Evolutionary conservation across 495 filamentous ascomycete genomes (phyloP).

Genomic region (Daldinia bambusicola): DNA sequence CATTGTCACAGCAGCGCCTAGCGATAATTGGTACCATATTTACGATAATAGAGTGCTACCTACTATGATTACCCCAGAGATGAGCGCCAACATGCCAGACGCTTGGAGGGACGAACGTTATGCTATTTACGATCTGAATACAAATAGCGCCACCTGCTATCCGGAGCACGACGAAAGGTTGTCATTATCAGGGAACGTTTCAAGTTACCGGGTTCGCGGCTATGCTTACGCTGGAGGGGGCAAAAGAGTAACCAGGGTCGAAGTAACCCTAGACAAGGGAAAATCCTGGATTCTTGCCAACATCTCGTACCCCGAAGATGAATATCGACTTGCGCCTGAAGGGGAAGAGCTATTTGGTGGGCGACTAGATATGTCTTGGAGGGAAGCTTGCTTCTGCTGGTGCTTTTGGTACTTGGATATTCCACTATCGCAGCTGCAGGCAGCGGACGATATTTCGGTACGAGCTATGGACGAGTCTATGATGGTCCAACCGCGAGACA

Average conservation of each 20-base stretch:
- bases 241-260: constrained; percentile 82
- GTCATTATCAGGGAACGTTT: constrained; percentile 57
- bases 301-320: constrained; percentile 87
- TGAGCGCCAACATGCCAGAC: constrained; percentile 75
- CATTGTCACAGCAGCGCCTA: constrained; percentile 79
- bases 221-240: constrained; percentile 95
- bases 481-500: constrained; percentile 87
- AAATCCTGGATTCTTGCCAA: constrained; percentile 83
- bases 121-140: constrained; percentile 92
- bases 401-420: constrained; percentile 91
- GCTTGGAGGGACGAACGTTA: constrained; percentile 94
- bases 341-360: constrained; percentile 79
- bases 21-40: constrained; percentile 97
- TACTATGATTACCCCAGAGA: constrained; percentile 87
- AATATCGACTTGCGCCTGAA: constrained; percentile 74
- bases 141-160: constrained; percentile 84
- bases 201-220: constrained; percentile 74
- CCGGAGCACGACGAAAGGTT: constrained; percentile 84
- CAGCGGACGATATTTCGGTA: constrained; percentile 79
- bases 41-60: constrained; percentile 94
- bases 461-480: constrained; percentile 93
- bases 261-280: constrained; percentile 87
- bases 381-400: constrained; percentile 91
- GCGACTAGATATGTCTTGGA: constrained; percentile 80
- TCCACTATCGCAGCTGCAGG: constrained; percentile 67